Base-by-base conservation (phyloP, 768 basidiomycete species). In the Leucogyrophana mollusca region DNA sequence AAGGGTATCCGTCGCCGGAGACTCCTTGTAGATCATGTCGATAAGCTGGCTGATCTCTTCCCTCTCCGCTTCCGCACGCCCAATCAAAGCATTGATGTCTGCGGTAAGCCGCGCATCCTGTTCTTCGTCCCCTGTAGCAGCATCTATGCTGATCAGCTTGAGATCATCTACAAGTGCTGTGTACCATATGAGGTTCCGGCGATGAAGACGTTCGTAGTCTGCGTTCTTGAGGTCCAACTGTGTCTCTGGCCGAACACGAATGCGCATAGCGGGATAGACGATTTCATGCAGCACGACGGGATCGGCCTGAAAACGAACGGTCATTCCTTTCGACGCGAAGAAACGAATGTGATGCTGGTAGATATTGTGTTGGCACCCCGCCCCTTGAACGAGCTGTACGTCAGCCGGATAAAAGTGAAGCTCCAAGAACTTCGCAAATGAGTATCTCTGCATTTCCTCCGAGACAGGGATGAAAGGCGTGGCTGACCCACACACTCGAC, bases 391-490 rank as follows among this genome's bases (percentile, higher is more conserved):
- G 39, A 91, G 73, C 56, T 83, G 77, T 57, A 94, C 83, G 52
- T 90, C 83, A 25, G 91, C 82, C 23, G 93, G 94, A 66, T 98
- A 96, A 66, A 97, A 97, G 60, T 93, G 89, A 21, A 95, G 80
- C 61, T 99, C 95, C 22, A 99, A 78, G 64, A 95, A 98, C 57
- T 96, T 94, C 27, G 88, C 91, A 62, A 97, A 95, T 4, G 94
- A 97, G 61, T 95, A 93, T 46, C 86, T 74, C 58, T 91, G 88
- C 77, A 94, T 93, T 62, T 95, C 93, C 56, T 90, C 86, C 2
- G 91, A 91, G 32, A 92, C 83, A 4, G 85, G 86, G 54, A 94
- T 88, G 67, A 94, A 90, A 2, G 91, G 90, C 3, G 90, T 94
- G 1, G 85, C 85, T 4, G 74, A 86, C 23, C 78, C 84, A 61